Evolutionary conservation across 257 asterid genomes (phyloP).

Genomic region (Solanum arcanum): DNA sequence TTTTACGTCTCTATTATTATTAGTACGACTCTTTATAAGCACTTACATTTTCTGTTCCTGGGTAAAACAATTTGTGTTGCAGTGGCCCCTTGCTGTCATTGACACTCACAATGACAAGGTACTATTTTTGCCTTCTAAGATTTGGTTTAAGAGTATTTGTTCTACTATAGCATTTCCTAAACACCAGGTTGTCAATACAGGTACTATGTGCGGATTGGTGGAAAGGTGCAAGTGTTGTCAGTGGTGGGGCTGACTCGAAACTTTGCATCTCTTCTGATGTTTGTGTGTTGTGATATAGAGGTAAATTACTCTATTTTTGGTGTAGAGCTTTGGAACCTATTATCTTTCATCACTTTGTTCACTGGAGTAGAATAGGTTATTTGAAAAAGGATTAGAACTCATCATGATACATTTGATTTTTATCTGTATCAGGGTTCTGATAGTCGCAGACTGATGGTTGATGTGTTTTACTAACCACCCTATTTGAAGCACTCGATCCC

Average conservation of each 20-base stretch:
- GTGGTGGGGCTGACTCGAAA: constrained; percentile 86
- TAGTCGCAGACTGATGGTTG: background rate
- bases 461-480: background rate
- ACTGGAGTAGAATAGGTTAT: background rate
- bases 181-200: constrained; percentile 17
- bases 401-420: background rate
- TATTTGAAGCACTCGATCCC: background rate
- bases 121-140: constrained; percentile 4
- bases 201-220: constrained; percentile 93
- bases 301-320: background rate
- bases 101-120: constrained; percentile 89
- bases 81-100: constrained; percentile 82
- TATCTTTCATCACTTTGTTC: too few species aligned
- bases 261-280: constrained; percentile 74
- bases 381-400: background rate
- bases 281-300: constrained; percentile 34
- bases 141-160: background rate
- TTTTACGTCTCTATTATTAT: background rate
- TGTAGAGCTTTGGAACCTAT: background rate
- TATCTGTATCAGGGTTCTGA: too few species aligned
- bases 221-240: constrained; percentile 57
- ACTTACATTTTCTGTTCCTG: constrained; percentile 3
- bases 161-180: background rate
- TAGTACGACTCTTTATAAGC: background rate
- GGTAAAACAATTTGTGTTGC: constrained; percentile 19